phyloP scores from a whole-genome alignment of 2,329 filamentous ascomycete species.

The Pseudopyricularia javanii region DNA sequence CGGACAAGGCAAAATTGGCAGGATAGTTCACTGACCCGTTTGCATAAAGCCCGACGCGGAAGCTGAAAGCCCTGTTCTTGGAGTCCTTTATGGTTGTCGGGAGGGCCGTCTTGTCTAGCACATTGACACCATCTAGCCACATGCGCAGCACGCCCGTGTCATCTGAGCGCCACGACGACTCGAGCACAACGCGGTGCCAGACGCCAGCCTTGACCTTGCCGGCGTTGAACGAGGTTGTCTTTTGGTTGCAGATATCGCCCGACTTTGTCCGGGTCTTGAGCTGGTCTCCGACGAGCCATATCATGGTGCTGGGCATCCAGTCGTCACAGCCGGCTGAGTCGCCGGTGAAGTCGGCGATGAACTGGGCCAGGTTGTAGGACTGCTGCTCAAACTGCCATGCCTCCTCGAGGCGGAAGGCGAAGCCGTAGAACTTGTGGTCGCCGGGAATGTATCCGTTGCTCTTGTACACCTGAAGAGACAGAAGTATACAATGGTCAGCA shows the following conservation, averaged over 20 bases:
- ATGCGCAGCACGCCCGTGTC: constrained; percentile 29
- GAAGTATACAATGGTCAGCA: background rate
- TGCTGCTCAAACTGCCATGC: constrained; percentile 32
- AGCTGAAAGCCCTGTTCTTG: constrained; percentile 25
- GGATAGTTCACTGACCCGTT: constrained; percentile 20
- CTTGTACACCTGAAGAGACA: constrained; percentile 17
- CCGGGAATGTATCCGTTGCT: constrained; percentile 30
- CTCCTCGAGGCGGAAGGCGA: constrained; percentile 33
- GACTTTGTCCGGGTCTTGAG: constrained; percentile 23
- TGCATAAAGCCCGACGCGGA: constrained; percentile 34
- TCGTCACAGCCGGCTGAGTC: constrained; percentile 25
- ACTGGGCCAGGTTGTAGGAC: constrained; percentile 35
- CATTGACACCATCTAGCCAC: constrained; percentile 32
- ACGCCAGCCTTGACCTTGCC: constrained; percentile 25
- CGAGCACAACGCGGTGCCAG: constrained; percentile 34
- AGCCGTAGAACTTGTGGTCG: constrained; percentile 35
- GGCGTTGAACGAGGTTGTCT: constrained; percentile 20
- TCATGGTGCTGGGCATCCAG: constrained; percentile 35
- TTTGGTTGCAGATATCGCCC: constrained; percentile 13
- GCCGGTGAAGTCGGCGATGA: constrained; percentile 34
- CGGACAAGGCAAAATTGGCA: no score
- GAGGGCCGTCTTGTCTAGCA: constrained; percentile 24
- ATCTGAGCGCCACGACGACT: constrained; percentile 31
- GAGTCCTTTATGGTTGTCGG: constrained; percentile 30
- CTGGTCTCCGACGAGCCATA: constrained; percentile 30